Evolutionary conservation across 352 stramenopile species (phyloP).

Genomic region (Pythium grandisporangium): DNA sequence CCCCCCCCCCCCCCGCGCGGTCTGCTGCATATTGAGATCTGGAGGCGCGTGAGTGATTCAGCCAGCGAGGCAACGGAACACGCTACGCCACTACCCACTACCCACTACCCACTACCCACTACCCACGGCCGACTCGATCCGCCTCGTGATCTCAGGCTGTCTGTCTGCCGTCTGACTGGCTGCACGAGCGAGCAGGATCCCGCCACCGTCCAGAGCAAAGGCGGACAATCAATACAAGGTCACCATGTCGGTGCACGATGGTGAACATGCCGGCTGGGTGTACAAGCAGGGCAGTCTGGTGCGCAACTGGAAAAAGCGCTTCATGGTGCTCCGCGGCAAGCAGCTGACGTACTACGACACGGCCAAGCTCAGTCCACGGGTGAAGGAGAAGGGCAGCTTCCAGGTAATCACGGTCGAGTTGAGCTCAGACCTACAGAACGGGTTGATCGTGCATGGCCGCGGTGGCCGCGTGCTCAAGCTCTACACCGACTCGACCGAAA

Average conservation of each 20-base stretch:
- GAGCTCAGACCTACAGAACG: conserved; percentile 75
- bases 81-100: neutral
- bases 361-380: conserved; percentile 33
- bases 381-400: conserved; percentile 74
- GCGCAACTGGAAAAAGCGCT: conserved; percentile 82
- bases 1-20: too few relatives aligned
- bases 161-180: too few relatives aligned
- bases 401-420: conserved; percentile 82
- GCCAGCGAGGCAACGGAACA: too few relatives aligned
- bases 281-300: conserved; percentile 80
- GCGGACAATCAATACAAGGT: conserved; percentile 3
- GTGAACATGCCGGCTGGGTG: conserved; percentile 66
- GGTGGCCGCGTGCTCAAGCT: conserved; percentile 80
- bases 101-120: neutral
- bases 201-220: neutral
- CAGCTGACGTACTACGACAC: conserved; percentile 84
- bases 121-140: too few relatives aligned
- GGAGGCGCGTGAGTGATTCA: too few relatives aligned
- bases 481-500: conserved; percentile 72
- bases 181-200: neutral
- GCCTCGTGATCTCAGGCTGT: too few relatives aligned
- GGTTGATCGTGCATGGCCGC: conserved; percentile 65
- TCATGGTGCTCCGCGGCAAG: conserved; percentile 72
- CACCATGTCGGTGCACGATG: conserved; percentile 26
- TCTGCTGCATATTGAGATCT: too few relatives aligned